phyloP scores from a whole-genome alignment of 2,329 filamentous ascomycete species.

The Leptographium lundbergii region DNA sequence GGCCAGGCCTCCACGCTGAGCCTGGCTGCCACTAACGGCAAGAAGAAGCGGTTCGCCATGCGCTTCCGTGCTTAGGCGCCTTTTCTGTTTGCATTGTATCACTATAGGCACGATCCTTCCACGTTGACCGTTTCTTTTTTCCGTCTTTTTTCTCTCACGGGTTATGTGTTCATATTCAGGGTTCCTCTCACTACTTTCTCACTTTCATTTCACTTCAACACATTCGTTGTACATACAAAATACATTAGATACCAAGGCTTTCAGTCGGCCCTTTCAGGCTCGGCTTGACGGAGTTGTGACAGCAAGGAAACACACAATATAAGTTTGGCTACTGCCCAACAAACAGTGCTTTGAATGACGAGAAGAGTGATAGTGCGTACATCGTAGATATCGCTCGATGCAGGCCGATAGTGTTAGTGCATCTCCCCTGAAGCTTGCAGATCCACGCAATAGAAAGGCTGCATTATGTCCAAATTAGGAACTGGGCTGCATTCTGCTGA shows the following conservation, averaged over 20 bases:
- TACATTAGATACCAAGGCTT: background rate
- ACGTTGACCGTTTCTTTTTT: background rate
- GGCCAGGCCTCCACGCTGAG: conserved; percentile 17
- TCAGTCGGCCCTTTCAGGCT: background rate
- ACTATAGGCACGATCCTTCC: background rate
- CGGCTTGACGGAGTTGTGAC: background rate
- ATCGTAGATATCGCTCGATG: no score
- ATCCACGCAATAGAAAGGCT: background rate
- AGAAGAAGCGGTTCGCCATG: conserved; percentile 13
- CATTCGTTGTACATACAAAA: background rate
- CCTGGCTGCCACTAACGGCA: conserved; percentile 14
- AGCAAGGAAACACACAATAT: background rate
- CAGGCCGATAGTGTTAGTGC: no score
- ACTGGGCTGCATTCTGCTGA: background rate
- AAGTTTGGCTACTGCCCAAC: background rate
- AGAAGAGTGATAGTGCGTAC: no score
- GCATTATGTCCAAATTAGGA: background rate
- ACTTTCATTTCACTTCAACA: background rate
- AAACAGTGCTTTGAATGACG: background rate
- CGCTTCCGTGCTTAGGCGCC: conserved; percentile 13
- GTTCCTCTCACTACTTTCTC: background rate
- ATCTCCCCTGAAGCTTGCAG: no score
- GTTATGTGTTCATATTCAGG: background rate
- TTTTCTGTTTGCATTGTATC: background rate
- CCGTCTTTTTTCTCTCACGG: background rate